Evolutionary conservation across 306 rosid genomes (phyloP).

Genomic region (Vigna reflexopilosa): DNA sequence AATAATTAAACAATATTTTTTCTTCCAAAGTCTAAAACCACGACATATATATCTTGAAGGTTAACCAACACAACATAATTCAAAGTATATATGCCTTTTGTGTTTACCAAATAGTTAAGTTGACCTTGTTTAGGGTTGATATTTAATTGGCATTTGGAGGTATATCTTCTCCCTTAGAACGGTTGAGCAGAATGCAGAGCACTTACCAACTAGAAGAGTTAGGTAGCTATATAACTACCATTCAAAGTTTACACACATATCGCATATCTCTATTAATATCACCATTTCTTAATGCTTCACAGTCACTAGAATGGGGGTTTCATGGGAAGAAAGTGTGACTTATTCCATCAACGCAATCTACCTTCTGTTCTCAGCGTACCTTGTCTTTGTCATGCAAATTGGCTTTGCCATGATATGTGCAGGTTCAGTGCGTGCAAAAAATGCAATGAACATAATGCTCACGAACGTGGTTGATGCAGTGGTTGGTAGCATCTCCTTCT

Average conservation of each 20-base stretch:
- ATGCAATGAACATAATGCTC: constrained; percentile 81
- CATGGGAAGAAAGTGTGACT: constrained; percentile 78
- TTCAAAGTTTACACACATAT: constrained; percentile 42
- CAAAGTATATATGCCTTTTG: no score
- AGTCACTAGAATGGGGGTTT: constrained; percentile 50
- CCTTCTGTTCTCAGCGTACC: constrained; percentile 82
- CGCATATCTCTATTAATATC: not conserved
- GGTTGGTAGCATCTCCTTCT: constrained; percentile 81
- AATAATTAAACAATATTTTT: no score
- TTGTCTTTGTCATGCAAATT: constrained; percentile 77
- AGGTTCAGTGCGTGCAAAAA: constrained; percentile 85
- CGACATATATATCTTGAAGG: no score
- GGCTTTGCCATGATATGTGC: constrained; percentile 93
- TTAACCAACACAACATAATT: no score
- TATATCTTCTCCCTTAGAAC: not conserved
- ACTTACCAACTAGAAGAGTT: constrained; percentile 36
- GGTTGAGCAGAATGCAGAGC: constrained; percentile 45
- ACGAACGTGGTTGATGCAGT: constrained; percentile 82
- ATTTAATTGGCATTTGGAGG: no score
- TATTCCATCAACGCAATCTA: constrained; percentile 73
- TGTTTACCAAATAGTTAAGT: no score
- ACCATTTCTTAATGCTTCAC: constrained; percentile 4
- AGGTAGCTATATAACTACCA: constrained; percentile 46
- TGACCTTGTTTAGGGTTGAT: no score
- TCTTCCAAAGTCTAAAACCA: no score